Base-by-base conservation (phyloP, 306 rosid species). In the Vigna trinervia region DNA sequence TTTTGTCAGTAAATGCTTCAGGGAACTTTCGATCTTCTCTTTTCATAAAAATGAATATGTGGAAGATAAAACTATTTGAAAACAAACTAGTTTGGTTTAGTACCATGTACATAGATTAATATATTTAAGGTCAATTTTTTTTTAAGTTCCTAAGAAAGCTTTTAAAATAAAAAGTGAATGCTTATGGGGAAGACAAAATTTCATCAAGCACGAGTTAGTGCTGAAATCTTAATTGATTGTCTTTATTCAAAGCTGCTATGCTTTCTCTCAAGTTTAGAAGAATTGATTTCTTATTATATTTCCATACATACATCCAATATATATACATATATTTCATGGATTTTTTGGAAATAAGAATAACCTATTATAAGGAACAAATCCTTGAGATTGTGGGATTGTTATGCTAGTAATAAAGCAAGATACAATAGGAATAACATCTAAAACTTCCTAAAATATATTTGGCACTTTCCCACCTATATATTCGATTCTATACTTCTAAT, bases 21-120 rank as follows among this genome's bases (percentile, higher is more conserved):
- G 43, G 20, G 22, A 80, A 41, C 26, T 45, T 46, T 30, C 12
- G 8, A 58, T 41, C 0, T 45, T 32, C 26, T 13, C 15, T 62
- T 57, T 76, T 8, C 26, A 13, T 26, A 34, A 36, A 71, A 60
- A 41, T 26, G 32, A 81, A 69, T 61, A 15, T 72, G 38, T 28
- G 28, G 59, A 67, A 66, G 60, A 66, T 36, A 8, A 59, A 43
- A n/a, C 26, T 51, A 72, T 58, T 71, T 17, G 12, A 81, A 69
- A 69, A 36, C 70, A 32, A 22, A 47, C 20, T 17, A 22, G 41
- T 53, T 73, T 75, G 61, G 43, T 59, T 65, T 54, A 28, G 20
- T 69, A 14, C 28, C 52, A 50, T 12, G n/a, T 76, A 50, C n/a
- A 5, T 17, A 20, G 81, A 45, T 68, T n/a, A 43, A 57, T 12